Conservation (phyloP, 2,329 filamentous ascomycete species). For the Colletotrichum tamarilloi region DNA sequence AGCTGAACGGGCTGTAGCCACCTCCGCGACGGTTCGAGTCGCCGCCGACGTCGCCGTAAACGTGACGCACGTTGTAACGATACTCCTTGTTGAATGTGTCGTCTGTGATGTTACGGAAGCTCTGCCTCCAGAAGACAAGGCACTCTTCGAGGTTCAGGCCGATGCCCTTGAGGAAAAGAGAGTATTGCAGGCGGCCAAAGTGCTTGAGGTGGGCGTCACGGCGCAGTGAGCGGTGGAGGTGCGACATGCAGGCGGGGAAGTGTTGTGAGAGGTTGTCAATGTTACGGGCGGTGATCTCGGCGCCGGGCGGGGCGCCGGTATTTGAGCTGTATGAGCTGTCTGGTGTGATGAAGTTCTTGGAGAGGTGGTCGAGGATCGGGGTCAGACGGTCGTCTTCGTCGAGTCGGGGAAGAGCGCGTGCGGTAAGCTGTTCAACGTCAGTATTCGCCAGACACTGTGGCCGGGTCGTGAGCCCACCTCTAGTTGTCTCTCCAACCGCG, state of each 20-base stretch:
- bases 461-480: constrained; percentile 54
- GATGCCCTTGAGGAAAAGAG: constrained; percentile 95
- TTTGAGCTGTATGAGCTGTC: constrained; percentile 80
- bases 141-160: constrained; percentile 92
- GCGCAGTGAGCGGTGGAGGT: constrained; percentile 86
- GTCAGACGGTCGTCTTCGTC: constrained; percentile 95
- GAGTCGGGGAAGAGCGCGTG: constrained; percentile 88
- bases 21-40: constrained; percentile 87
- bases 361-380: constrained; percentile 79
- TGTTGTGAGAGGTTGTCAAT: constrained; percentile 83
- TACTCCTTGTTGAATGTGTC: constrained; percentile 98
- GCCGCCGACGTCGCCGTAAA: constrained; percentile 94
- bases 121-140: constrained; percentile 88
- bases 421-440: constrained; percentile 72
- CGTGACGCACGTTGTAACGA: constrained; percentile 95
- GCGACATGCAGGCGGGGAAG: constrained; percentile 94
- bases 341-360: constrained; percentile 93
- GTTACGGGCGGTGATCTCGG: constrained; percentile 80
- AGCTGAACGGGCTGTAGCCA: constrained; percentile 92
- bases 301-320: constrained; percentile 73
- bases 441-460: not conserved
- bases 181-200: constrained; percentile 92
- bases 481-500: constrained; percentile 81
- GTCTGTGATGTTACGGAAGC: constrained; percentile 88
- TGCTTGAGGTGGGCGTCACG: constrained; percentile 94